These are phyloP conservation scores for Apiotrichum siamense DNA, from an alignment of 1,284 basidiomycete species.

Conservation along the genomic window DNA sequence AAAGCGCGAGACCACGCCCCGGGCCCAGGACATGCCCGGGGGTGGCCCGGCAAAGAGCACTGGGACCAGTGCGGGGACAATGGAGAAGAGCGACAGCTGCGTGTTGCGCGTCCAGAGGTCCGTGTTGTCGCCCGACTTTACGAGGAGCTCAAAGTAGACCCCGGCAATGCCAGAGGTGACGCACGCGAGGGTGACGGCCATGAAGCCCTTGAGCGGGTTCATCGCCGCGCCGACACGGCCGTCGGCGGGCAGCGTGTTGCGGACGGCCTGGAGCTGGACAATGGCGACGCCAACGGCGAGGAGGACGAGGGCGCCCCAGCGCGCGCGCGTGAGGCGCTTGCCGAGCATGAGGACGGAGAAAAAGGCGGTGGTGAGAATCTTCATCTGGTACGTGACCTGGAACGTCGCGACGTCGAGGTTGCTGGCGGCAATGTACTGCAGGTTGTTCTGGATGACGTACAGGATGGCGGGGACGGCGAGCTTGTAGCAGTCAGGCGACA, in stretches of 20 bases:
- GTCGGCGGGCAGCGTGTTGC: slow-evolving; percentile 8
- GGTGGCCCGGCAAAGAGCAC: slow-evolving; percentile 57
- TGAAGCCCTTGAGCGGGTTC: slow-evolving; percentile 74
- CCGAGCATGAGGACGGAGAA: slow-evolving; percentile 88
- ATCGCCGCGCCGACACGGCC: slow-evolving; percentile 40
- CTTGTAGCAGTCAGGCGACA: slow-evolving; percentile 90
- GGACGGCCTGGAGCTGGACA: slow-evolving; percentile 70
- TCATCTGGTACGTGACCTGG: slow-evolving; percentile 86
- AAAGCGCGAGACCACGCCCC: slow-evolving; percentile 36
- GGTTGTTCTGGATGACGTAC: slow-evolving; percentile 93
- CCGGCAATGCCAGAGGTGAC: slow-evolving; percentile 96
- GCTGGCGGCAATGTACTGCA: slow-evolving; percentile 88
- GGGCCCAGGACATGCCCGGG: slow-evolving; percentile 30
- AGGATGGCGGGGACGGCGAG: slow-evolving; percentile 92
- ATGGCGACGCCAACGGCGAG: slow-evolving; percentile 87
- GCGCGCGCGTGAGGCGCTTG: slow-evolving; percentile 63
- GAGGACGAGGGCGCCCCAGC: slow-evolving; percentile 78
- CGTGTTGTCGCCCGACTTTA: slow-evolving; percentile 62
- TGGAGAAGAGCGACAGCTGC: slow-evolving; percentile 88
- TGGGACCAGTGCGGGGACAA: slow-evolving; percentile 81
- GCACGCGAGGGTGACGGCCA: slow-evolving; percentile 82
- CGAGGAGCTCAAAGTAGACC: slow-evolving; percentile 96
- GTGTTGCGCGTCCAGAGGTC: slow-evolving; percentile 97
- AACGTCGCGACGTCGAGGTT: slow-evolving; percentile 93
- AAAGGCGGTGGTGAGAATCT: slow-evolving; percentile 92